These are phyloP conservation scores for Cladosporium sp. DNA, from an alignment of 2,329 filamentous ascomycete species.

Conservation along the genomic window DNA sequence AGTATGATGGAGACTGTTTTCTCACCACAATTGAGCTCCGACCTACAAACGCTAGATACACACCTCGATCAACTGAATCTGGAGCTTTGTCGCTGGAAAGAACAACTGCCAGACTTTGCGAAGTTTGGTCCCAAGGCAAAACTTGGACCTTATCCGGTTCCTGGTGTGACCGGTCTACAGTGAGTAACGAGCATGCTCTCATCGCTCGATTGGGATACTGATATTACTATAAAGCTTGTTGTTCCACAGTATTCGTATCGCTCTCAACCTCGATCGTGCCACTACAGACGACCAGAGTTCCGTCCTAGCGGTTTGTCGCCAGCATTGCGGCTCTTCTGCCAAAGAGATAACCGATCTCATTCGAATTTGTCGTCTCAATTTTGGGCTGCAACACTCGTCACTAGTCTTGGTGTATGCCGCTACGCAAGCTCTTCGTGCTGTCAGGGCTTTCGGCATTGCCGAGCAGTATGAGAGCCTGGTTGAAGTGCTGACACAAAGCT, in stretches of 20 bases:
- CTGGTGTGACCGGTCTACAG: not conserved
- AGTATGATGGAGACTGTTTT: not conserved
- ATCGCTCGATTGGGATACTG: too few relatives aligned
- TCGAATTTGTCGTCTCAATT: not conserved
- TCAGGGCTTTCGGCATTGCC: not conserved
- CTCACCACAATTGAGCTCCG: not conserved
- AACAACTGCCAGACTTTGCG: not conserved
- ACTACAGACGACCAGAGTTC: not conserved
- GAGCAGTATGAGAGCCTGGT: not conserved
- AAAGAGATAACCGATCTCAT: not conserved
- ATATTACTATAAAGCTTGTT: not conserved
- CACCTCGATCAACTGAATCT: not conserved
- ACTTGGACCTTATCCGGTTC: not conserved
- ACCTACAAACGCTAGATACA: not conserved
- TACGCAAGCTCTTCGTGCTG: not conserved
- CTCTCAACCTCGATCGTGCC: not conserved
- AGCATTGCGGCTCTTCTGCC: not conserved
- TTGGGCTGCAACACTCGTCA: not conserved
- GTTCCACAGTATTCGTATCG: not conserved
- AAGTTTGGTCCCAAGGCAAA: not conserved
- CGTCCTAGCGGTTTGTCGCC: not conserved
- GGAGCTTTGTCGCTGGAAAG: not conserved
- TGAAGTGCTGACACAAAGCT: not conserved
- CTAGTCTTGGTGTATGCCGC: not conserved
- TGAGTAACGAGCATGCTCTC: not conserved